phyloP scores from a whole-genome alignment of 768 basidiomycete genomes.

The Tricholomella constricta region DNA sequence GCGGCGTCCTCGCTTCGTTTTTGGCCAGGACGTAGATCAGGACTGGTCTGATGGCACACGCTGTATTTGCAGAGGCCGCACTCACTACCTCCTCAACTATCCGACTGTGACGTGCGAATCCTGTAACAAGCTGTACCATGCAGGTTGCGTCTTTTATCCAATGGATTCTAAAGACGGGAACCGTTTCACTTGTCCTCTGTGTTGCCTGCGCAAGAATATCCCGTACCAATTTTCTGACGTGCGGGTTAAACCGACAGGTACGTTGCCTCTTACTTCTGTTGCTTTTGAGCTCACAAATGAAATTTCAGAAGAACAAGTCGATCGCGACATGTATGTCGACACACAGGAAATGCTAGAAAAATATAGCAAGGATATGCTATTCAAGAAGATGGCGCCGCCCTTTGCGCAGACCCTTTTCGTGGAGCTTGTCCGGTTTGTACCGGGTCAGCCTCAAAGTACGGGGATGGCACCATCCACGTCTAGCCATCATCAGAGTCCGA shows the following conservation, averaged over 20 bases:
- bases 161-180: conserved; percentile 35
- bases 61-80: conserved; percentile 79
- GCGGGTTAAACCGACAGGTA: conserved; percentile 66
- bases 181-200: conserved; percentile 71
- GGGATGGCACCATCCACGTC: conserved; percentile 22
- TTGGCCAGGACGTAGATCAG: conserved; percentile 74
- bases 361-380: conserved; percentile 71
- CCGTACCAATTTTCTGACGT: conserved; percentile 76
- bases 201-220: conserved; percentile 73
- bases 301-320: conserved; percentile 38
- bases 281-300: conserved; percentile 15
- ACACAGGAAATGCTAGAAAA: conserved; percentile 73
- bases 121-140: conserved; percentile 71
- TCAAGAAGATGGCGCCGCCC: conserved; percentile 65
- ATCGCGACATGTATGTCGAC: conserved; percentile 59
- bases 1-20: conserved; percentile 59
- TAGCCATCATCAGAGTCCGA: conserved; percentile 22
- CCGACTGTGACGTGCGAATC: conserved; percentile 66
- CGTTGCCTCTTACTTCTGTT: conserved; percentile 21
- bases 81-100: conserved; percentile 57
- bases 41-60: conserved; percentile 78
- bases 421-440: conserved; percentile 66
- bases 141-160: conserved; percentile 75
- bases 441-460: conserved; percentile 49
- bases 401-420: conserved; percentile 71